These are phyloP conservation scores for Trifolium subterraneum DNA, from an alignment of 306 rosid genomes.

Conservation along the genomic window DNA sequence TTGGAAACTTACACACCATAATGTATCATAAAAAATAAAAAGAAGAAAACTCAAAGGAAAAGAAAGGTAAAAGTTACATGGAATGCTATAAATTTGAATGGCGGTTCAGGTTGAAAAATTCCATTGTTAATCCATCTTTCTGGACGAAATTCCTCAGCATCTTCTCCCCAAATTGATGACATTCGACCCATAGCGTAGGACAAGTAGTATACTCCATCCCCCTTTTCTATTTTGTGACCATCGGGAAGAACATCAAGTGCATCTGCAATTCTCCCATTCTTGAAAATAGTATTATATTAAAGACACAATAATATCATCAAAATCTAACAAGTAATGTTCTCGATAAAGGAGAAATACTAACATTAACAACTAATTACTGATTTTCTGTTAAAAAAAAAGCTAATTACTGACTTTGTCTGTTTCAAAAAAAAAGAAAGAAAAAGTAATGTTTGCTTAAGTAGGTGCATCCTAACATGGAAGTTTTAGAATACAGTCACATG, in stretches of 20 bases:
- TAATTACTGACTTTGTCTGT: too few species aligned
- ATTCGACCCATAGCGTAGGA: constrained; percentile 80
- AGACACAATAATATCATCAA: neutral
- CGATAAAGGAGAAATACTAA: too few species aligned
- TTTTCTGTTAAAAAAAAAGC: too few species aligned
- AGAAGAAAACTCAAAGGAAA: neutral
- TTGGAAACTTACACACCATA: neutral
- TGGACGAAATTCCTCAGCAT: constrained; percentile 64
- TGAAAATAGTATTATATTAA: constrained; percentile 18
- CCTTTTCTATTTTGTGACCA: constrained; percentile 64
- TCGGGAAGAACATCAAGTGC: constrained; percentile 68
- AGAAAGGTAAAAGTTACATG: constrained; percentile 59
- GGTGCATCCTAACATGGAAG: too few species aligned
- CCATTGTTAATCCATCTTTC: constrained; percentile 80
- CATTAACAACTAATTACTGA: too few species aligned
- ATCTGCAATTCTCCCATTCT: constrained; percentile 73
- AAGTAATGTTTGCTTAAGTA: too few species aligned
- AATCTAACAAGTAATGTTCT: neutral
- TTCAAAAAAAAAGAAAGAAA: too few species aligned
- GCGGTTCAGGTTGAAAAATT: constrained; percentile 64
- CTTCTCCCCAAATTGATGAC: constrained; percentile 76
- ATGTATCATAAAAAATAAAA: neutral
- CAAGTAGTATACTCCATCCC: constrained; percentile 69
- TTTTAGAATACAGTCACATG: too few species aligned
- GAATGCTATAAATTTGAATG: constrained; percentile 81